Conservation (phyloP, 2,329 filamentous ascomycete genomes). For the Aureobasidium namibiae region DNA sequence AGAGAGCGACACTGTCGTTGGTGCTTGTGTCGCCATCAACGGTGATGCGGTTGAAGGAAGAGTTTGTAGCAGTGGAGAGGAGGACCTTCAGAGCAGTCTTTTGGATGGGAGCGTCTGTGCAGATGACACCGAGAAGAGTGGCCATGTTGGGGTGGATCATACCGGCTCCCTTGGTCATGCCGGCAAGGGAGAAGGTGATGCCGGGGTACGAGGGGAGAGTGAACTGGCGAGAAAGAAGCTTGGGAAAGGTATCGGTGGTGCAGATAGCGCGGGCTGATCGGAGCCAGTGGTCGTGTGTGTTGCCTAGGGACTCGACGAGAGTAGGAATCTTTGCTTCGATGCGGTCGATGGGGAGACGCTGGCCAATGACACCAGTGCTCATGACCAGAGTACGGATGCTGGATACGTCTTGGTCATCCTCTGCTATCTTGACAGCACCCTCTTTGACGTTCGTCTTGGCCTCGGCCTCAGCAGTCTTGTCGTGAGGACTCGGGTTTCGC, state of each 20-base stretch:
- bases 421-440: conserved; percentile 21
- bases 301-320: conserved; percentile 62
- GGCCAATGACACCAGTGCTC: conserved; percentile 97
- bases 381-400: conserved; percentile 72
- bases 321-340: conserved; percentile 76
- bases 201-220: conserved; percentile 70
- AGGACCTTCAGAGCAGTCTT: conserved; percentile 58
- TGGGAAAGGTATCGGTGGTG: conserved; percentile 97
- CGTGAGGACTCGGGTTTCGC: conserved; percentile 2
- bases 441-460: background rate
- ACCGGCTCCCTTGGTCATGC: conserved; percentile 95
- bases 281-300: conserved; percentile 79
- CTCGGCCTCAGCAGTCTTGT: background rate
- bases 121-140: conserved; percentile 82
- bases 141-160: conserved; percentile 99
- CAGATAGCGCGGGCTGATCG: conserved; percentile 83
- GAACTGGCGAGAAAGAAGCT: conserved; percentile 80
- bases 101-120: conserved; percentile 79
- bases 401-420: conserved; percentile 33
- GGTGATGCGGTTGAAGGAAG: conserved; percentile 93
- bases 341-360: conserved; percentile 86
- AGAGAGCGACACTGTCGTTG: conserved; percentile 87
- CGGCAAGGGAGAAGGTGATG: conserved; percentile 73
- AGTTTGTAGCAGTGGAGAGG: conserved; percentile 65
- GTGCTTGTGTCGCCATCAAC: conserved; percentile 96